Evolutionary conservation across 495 filamentous ascomycete species (phyloP).

Genomic region (Neurospora cerealis): DNA sequence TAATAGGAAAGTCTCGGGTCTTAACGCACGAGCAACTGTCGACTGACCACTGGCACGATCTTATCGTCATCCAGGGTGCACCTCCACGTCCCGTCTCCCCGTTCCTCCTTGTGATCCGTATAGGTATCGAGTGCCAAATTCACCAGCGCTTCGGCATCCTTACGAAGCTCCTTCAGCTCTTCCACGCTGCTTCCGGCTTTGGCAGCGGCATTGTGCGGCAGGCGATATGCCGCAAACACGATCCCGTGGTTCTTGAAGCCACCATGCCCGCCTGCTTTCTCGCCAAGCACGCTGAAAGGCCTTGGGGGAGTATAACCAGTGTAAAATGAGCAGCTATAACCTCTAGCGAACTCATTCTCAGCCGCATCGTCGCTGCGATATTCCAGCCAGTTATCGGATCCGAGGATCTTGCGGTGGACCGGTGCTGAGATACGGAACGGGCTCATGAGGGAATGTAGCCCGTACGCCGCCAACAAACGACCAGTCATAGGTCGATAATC

Average conservation of each 20-base stretch:
- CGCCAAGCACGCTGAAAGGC: background rate
- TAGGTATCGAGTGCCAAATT: constrained; percentile 24
- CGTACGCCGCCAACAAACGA: constrained; percentile 31
- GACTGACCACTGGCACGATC: background rate
- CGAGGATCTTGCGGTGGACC: constrained; percentile 28
- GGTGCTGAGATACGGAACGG: constrained; percentile 30
- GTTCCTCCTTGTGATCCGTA: constrained; percentile 6
- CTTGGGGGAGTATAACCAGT: constrained; percentile 15
- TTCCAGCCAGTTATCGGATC: constrained; percentile 29
- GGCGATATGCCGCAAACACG: constrained; percentile 31
- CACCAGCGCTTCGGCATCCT: constrained; percentile 27
- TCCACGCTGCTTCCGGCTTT: constrained; percentile 2
- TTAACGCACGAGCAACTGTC: background rate
- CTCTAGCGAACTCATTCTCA: constrained; percentile 24
- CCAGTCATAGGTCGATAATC: constrained; percentile 16
- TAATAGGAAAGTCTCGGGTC: background rate
- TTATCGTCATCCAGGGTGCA: background rate
- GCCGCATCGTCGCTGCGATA: constrained; percentile 20
- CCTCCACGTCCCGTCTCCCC: background rate
- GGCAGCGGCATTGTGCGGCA: constrained; percentile 5
- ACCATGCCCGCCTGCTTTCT: background rate
- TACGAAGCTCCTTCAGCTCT: constrained; percentile 18
- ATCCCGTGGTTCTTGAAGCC: constrained; percentile 26
- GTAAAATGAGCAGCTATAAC: constrained; percentile 32
- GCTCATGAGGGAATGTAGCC: constrained; percentile 21